Evolutionary conservation across 169 alveolate species (phyloP), one percentile per base, ranked within the genome.

Genomic region (Plasmodium ovale): DNA sequence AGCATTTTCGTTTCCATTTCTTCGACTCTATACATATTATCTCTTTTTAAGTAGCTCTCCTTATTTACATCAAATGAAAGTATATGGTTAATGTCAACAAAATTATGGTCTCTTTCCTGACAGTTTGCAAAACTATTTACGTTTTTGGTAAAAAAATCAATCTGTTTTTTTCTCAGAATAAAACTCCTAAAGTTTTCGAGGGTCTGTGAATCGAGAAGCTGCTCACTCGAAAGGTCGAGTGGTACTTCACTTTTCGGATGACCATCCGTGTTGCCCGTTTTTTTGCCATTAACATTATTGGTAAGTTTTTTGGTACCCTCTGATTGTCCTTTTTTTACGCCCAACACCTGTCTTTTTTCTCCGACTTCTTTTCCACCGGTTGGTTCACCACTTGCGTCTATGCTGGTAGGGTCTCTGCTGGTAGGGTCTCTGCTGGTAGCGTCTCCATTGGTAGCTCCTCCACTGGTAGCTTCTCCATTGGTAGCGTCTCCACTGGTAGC

Each of bases 111-210:
- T 3, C 27, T 23, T 37, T 33, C 70, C n/a, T 33, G 25, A 1
- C 12, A 10, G 47, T 42, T 33, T 2, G 33, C 16, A 5, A n/a
- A 7, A 9, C 33, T 23, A 35, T 47, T 62, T 21, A 65, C 5
- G 53, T 23, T 77, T 60, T 60, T 60, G 39, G 59, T 21, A 27
- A 60, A 60, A 62, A 60, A 77, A 0, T 77, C 88, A 16, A 47
- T 77, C 19, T 77, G 88, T 19, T 49, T 77, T 19, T 77, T 77
- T 12, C 47, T 77, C 5, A 77, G 16, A 12, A 77, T 9, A 51
- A 16, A 77, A 35, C 53, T 77, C 31, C 74, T 64, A 62, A 60
- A 77, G 12, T 64, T 60, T 9, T n/a, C 3, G 21, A 77, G 21
- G 1, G 65, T 14, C 14, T 35, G 33, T 37, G 59, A 39, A 42